Percentiles rank a stretch among this genome's conserved stretches.
These are phyloP conservation scores for Solanum sejunctum DNA, from an alignment of 257 asterid species.

Conservation along the genomic window DNA sequence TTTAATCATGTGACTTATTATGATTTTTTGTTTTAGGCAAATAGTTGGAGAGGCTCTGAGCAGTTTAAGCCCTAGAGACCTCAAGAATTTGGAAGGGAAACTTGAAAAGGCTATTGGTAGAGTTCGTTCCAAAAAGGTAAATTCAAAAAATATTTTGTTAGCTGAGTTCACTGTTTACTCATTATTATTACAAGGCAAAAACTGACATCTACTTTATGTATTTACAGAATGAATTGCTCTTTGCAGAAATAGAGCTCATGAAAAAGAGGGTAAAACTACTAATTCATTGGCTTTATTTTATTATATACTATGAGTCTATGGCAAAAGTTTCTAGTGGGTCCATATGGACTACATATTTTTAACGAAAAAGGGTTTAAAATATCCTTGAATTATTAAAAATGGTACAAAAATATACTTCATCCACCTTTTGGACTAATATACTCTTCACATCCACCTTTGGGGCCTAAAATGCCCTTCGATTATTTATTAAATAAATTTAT, in stretches of 20 bases:
- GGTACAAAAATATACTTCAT: too few species aligned
- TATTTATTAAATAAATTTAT: too few species aligned
- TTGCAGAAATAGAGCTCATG: conserved; percentile 87
- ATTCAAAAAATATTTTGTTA: not conserved
- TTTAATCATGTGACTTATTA: not conserved
- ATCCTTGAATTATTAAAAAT: too few species aligned
- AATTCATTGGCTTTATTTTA: not conserved
- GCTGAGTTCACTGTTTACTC: not conserved
- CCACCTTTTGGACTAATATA: too few species aligned
- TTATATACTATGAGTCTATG: not conserved
- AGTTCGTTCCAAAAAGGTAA: conserved; percentile 71
- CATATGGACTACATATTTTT: not conserved
- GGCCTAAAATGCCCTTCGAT: too few species aligned
- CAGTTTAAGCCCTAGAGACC: conserved; percentile 32
- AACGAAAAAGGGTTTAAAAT: not conserved
- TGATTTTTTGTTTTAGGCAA: conserved; percentile 16
- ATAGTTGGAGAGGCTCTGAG: conserved; percentile 65
- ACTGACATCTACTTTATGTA: not conserved
- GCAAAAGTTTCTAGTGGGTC: not conserved
- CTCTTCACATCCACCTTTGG: too few species aligned
- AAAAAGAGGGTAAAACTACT: conserved; percentile 56
- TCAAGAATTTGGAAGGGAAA: conserved; percentile 43
- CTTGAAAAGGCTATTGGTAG: conserved; percentile 65
- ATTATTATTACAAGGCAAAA: not conserved
- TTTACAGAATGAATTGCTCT: conserved; percentile 63